Conservation (phyloP, 345 rosid genomes). For the Gynandropsis gynandra region DNA sequence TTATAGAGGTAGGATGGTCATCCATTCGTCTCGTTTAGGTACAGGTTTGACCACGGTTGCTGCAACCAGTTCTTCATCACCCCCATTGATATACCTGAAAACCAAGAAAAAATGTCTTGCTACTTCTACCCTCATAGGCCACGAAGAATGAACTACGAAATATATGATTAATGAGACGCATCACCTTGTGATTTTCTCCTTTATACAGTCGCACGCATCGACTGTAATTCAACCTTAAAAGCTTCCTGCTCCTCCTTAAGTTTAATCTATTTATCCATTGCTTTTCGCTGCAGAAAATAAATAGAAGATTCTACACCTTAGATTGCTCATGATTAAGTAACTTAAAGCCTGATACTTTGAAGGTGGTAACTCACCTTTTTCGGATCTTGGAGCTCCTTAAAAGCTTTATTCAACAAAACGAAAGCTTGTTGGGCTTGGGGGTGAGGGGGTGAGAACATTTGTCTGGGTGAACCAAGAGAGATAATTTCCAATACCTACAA, state of each 20-base stretch:
- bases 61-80: constrained; percentile 82
- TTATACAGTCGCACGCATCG: constrained; percentile 87
- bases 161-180: too few species aligned
- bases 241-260: too few species aligned
- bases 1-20: constrained; percentile 93
- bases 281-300: too few species aligned
- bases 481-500: constrained; percentile 90
- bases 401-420: constrained; percentile 74
- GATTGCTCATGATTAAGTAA: too few species aligned
- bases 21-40: constrained; percentile 90
- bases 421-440: constrained; percentile 89
- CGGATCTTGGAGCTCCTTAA: constrained; percentile 88
- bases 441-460: constrained; percentile 95
- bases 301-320: too few species aligned
- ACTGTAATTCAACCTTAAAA: constrained; percentile 79
- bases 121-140: too few species aligned
- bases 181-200: constrained; percentile 92
- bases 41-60: constrained; percentile 55
- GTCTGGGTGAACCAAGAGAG: constrained; percentile 92
- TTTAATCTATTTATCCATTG: too few species aligned
- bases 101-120: too few species aligned
- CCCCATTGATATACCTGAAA: constrained; percentile 90
- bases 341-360: too few species aligned
- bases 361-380: constrained; percentile 53
- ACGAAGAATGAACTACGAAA: too few species aligned